These are phyloP conservation scores for Globisporangium spiculum DNA, from an alignment of 352 stramenopile species.

Conservation along the genomic window DNA sequence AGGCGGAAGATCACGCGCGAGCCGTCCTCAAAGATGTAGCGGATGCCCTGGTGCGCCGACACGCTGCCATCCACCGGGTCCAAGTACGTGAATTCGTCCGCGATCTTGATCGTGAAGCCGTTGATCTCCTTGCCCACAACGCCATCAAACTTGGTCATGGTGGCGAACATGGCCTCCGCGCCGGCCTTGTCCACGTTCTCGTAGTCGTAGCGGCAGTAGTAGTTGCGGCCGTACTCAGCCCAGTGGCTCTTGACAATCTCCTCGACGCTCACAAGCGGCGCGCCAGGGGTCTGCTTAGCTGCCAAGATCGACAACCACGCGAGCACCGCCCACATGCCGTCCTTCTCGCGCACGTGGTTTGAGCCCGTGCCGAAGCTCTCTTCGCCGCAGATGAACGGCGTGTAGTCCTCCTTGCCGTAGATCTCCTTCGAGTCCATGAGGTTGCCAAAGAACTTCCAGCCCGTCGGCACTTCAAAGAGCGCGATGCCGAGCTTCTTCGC, in stretches of 20 bases:
- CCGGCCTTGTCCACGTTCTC: slow-evolving; percentile 95
- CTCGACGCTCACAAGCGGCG: slow-evolving; percentile 93
- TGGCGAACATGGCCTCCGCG: slow-evolving; percentile 71
- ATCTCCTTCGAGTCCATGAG: slow-evolving; percentile 98
- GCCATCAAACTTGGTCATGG: slow-evolving; percentile 68
- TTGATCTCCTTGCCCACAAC: slow-evolving; percentile 67
- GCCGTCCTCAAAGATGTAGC: slow-evolving; percentile 94
- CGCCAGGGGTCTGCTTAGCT: slow-evolving; percentile 77
- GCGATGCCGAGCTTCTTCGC: slow-evolving; percentile 93
- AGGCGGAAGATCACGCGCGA: slow-evolving; percentile 97
- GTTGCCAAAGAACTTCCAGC: slow-evolving; percentile 99
- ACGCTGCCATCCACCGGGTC: slow-evolving; percentile 97
- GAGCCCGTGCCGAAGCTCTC: slow-evolving; percentile 98
- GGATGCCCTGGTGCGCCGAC: slow-evolving; percentile 96
- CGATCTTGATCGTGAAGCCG: slow-evolving; percentile 79
- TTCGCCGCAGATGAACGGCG: slow-evolving; percentile 98
- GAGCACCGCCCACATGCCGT: slow-evolving; percentile 98
- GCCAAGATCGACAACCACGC: slow-evolving; percentile 98
- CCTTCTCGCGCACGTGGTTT: slow-evolving; percentile 99
- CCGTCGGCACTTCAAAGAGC: slow-evolving; percentile 97
- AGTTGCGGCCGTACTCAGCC: slow-evolving; percentile 97
- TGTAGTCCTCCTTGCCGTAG: slow-evolving; percentile 96
- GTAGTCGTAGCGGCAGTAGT: slow-evolving; percentile 99
- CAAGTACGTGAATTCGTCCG: slow-evolving; percentile 98
- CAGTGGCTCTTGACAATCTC: slow-evolving; percentile 97